Conservation (phyloP, 345 rosid species). For the Psidium guajava region DNA sequence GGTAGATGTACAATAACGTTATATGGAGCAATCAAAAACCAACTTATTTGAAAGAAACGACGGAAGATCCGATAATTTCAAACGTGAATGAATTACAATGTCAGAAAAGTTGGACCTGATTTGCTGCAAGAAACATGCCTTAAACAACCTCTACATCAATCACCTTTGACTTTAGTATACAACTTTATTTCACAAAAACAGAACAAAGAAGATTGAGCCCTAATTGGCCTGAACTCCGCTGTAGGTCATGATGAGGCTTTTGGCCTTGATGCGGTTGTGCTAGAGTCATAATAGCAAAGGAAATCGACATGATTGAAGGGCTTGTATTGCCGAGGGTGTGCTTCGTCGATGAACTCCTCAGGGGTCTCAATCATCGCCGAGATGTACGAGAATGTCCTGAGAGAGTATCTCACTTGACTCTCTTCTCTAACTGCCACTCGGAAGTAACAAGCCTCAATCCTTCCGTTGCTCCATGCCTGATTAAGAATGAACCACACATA, state of each 20-base stretch:
- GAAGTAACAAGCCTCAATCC: no score
- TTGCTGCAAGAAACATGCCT: not conserved
- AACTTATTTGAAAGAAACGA: not conserved
- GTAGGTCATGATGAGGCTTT: constrained; percentile 7
- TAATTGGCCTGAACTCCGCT: constrained; percentile 1
- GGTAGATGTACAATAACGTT: not conserved
- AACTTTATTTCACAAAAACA: not conserved
- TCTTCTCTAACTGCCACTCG: no score
- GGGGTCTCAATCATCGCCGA: constrained; percentile 7
- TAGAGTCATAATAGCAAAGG: constrained; percentile 6
- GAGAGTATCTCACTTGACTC: constrained; percentile 8
- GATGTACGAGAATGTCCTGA: constrained; percentile 14
- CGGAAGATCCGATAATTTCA: not conserved
- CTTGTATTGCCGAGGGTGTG: constrained; percentile 12
- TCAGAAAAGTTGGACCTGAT: not conserved
- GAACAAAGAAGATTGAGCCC: not conserved
- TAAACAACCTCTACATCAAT: not conserved
- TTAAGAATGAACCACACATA: no score
- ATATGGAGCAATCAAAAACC: not conserved
- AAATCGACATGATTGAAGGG: constrained; percentile 15
- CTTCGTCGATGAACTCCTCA: constrained; percentile 10
- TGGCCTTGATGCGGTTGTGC: not conserved
- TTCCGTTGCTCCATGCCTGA: no score
- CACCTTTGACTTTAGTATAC: not conserved
- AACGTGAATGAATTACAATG: not conserved